These are phyloP conservation scores for Coffea humblotiana DNA, from an alignment of 305 asterid species.

Conservation along the genomic window DNA sequence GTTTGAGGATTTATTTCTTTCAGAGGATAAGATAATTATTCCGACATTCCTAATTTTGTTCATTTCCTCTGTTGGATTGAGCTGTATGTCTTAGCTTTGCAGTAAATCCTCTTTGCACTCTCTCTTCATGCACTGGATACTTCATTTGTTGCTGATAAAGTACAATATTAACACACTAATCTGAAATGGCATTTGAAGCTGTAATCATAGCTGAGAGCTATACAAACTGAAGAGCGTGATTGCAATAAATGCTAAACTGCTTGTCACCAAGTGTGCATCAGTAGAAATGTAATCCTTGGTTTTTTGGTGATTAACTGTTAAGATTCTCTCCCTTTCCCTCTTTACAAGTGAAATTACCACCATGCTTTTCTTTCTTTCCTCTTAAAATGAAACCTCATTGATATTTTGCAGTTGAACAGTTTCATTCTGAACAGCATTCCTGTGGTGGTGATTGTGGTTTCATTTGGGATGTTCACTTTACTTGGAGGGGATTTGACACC, in stretches of 20 bases:
- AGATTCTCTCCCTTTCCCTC: neutral
- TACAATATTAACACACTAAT: neutral
- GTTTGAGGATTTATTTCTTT: neutral
- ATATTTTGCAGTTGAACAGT: constrained; percentile 65
- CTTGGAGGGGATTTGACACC: constrained; percentile 96
- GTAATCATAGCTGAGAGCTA: neutral
- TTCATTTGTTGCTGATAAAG: neutral
- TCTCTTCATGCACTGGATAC: constrained; percentile 2
- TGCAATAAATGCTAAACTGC: neutral
- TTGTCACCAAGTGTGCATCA: neutral
- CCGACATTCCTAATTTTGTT: no score
- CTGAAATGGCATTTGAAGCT: constrained; percentile 9
- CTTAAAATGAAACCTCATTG: neutral
- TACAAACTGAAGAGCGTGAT: neutral
- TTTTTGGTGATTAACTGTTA: neutral
- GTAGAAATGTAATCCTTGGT: neutral
- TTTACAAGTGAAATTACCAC: neutral
- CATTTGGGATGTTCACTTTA: constrained; percentile 30
- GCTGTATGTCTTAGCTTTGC: neutral
- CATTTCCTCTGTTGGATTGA: neutral
- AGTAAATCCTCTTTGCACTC: neutral
- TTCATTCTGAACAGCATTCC: constrained; percentile 89
- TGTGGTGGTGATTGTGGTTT: constrained; percentile 72
- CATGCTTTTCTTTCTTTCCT: neutral
- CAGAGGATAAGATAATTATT: neutral